Conservation (phyloP, 2,329 filamentous ascomycete species). For the Colletotrichum sp. region DNA sequence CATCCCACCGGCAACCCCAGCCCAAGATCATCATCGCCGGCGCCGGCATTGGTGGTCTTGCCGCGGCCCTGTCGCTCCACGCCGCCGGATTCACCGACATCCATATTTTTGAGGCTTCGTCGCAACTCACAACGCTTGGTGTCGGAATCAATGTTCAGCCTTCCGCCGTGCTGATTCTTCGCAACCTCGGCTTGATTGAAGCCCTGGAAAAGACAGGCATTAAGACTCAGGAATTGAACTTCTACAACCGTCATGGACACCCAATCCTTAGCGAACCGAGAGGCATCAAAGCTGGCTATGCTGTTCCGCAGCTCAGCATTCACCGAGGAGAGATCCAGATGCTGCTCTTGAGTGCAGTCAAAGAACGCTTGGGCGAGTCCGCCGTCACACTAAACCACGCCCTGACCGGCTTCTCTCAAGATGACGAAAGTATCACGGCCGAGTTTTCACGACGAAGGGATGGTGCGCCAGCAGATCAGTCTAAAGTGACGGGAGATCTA, state of each 20-base stretch:
- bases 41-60: conserved; percentile 19
- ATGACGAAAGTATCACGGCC: not conserved
- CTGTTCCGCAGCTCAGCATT: not conserved
- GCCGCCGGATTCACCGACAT: conserved; percentile 9
- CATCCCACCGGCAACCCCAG: not conserved
- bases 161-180: conserved; percentile 3
- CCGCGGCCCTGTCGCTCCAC: conserved; percentile 13
- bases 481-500: not conserved
- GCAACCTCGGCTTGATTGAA: conserved; percentile 3
- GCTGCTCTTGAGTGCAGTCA: conserved; percentile 8
- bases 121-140: conserved; percentile 8
- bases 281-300: not conserved
- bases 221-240: conserved; percentile 8
- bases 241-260: conserved; percentile 9
- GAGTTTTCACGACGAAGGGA: not conserved
- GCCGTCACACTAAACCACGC: conserved; percentile 1
- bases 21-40: conserved; percentile 31
- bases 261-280: conserved; percentile 1
- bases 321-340: conserved; percentile 10
- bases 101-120: conserved; percentile 6
- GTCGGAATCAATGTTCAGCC: conserved; percentile 10
- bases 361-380: not conserved
- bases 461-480: not conserved
- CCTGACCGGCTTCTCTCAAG: not conserved
- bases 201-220: conserved; percentile 7